These are phyloP conservation scores for Pseudogymnoascus pannorum DNA, from an alignment of 2,329 filamentous ascomycete species.

Conservation along the genomic window DNA sequence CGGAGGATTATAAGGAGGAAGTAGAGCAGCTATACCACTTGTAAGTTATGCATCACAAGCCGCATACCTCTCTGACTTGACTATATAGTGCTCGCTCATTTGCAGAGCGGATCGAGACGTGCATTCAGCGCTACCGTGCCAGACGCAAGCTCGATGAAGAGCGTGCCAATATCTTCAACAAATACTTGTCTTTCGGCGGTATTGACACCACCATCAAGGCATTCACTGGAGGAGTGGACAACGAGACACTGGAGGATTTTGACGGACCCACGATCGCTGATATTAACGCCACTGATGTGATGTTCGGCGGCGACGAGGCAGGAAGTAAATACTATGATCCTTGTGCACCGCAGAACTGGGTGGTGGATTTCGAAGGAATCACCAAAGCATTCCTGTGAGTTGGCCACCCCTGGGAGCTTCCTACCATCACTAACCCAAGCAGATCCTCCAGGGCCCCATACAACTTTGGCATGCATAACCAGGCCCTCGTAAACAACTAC, in stretches of 20 bases:
- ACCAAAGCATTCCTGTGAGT: slow-evolving; percentile 71
- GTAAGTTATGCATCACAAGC: slow-evolving; percentile 35
- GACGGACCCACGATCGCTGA: slow-evolving; percentile 58
- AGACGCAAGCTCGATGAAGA: slow-evolving; percentile 65
- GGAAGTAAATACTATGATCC: slow-evolving; percentile 44
- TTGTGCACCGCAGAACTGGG: slow-evolving; percentile 50
- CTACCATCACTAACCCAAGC: slow-evolving; percentile 15
- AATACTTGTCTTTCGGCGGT: slow-evolving; percentile 78
- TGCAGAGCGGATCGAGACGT: slow-evolving; percentile 71
- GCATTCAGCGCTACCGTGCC: slow-evolving; percentile 72
- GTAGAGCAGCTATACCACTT: slow-evolving; percentile 55
- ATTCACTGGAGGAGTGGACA: slow-evolving; percentile 54
- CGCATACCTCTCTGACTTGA: slow-evolving; percentile 23
- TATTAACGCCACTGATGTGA: slow-evolving; percentile 55
- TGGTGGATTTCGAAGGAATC: slow-evolving; percentile 73
- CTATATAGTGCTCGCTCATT: slow-evolving; percentile 44
- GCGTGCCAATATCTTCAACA: slow-evolving; percentile 60
- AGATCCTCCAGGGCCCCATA: slow-evolving; percentile 51
- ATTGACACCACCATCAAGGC: slow-evolving; percentile 55
- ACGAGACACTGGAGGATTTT: slow-evolving; percentile 53
- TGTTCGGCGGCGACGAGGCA: slow-evolving; percentile 37
- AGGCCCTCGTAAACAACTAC: slow-evolving; percentile 48
- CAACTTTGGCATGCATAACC: slow-evolving; percentile 48
- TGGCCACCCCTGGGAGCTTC: not conserved
- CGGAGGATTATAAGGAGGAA: slow-evolving; percentile 60